Percentiles rank a stretch among this genome's conserved stretches.
Evolutionary conservation across 2,329 filamentous ascomycete species (phyloP).

Genomic region (Penicillium olsonii): DNA sequence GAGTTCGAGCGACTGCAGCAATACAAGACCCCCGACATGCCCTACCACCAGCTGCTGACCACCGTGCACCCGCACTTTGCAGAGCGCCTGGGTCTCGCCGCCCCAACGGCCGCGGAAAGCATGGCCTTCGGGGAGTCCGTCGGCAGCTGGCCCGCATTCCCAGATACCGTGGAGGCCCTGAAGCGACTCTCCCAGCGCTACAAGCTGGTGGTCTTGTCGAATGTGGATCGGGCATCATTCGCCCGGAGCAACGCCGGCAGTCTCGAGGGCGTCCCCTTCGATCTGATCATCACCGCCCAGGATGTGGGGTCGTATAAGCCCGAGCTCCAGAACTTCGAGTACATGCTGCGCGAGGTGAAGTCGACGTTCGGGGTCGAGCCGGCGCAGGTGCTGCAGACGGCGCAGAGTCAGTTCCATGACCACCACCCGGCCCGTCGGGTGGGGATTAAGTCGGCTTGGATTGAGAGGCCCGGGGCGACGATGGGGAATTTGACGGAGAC

Average conservation of each 20-base stretch:
- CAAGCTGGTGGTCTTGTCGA: constrained; percentile 58
- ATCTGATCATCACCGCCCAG: constrained; percentile 67
- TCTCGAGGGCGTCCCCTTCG: constrained; percentile 56
- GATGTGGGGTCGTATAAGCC: constrained; percentile 74
- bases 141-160: constrained; percentile 55
- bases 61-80: constrained; percentile 40
- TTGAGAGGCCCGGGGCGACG: constrained; percentile 50
- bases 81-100: constrained; percentile 21
- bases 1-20: constrained; percentile 50
- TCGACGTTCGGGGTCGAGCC: constrained; percentile 59
- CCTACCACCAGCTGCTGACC: constrained; percentile 61
- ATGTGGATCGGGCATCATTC: constrained; percentile 57
- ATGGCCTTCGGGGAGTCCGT: constrained; percentile 51
- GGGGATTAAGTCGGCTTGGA: constrained; percentile 65
- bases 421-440: constrained; percentile 64
- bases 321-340: constrained; percentile 63
- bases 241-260: constrained; percentile 47
- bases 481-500: constrained; percentile 40
- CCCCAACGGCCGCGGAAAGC: constrained; percentile 34
- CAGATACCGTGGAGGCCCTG: constrained; percentile 57
- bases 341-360: constrained; percentile 59
- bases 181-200: constrained; percentile 49
- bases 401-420: constrained; percentile 67
- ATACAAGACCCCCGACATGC: constrained; percentile 54
- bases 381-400: constrained; percentile 64